Percentiles rank a stretch among this genome's conserved stretches.
These are phyloP conservation scores for Phytophthora tubulina DNA, from an alignment of 352 stramenopile genomes.

Conservation along the genomic window DNA sequence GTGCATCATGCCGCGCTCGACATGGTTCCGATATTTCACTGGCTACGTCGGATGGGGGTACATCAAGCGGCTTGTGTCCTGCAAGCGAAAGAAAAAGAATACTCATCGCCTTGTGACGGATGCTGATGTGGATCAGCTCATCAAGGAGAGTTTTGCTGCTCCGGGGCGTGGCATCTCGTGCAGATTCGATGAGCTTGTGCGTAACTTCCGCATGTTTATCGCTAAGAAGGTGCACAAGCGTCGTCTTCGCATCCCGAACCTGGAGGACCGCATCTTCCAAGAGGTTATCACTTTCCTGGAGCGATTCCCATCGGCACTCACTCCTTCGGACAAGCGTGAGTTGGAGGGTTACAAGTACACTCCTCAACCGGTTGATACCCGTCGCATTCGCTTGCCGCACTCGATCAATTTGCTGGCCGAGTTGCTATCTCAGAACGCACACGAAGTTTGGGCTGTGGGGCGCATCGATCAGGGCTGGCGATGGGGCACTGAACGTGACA, in stretches of 20 bases:
- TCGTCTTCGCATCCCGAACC: slow-evolving; percentile 60
- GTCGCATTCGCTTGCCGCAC: slow-evolving; percentile 66
- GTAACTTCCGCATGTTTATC: slow-evolving; percentile 86
- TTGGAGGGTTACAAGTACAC: slow-evolving; percentile 86
- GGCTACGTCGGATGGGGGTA: slow-evolving; percentile 61
- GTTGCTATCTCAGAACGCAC: slow-evolving; percentile 77
- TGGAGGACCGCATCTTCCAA: slow-evolving; percentile 74
- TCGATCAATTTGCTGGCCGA: slow-evolving; percentile 71
- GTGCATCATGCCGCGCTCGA: slow-evolving; percentile 62
- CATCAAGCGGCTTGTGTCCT: slow-evolving; percentile 51
- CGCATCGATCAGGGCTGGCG: slow-evolving; percentile 77
- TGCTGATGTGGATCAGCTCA: slow-evolving; percentile 71
- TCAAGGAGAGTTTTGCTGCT: slow-evolving; percentile 66
- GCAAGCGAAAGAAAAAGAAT: slow-evolving; percentile 55
- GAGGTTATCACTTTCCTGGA: slow-evolving; percentile 85
- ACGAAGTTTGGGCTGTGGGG: slow-evolving; percentile 85
- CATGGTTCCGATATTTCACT: slow-evolving; percentile 73
- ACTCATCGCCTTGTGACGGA: slow-evolving; percentile 67
- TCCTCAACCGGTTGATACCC: slow-evolving; percentile 71
- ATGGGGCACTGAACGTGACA: slow-evolving; percentile 71
- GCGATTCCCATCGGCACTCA: slow-evolving; percentile 73
- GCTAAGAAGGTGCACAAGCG: slow-evolving; percentile 78
- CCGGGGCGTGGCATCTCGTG: slow-evolving; percentile 77
- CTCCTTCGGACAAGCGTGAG: slow-evolving; percentile 80
- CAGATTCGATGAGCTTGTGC: slow-evolving; percentile 82